These are phyloP conservation scores for Didymella lethalis DNA, from an alignment of 2,329 filamentous ascomycete genomes.

Conservation along the genomic window DNA sequence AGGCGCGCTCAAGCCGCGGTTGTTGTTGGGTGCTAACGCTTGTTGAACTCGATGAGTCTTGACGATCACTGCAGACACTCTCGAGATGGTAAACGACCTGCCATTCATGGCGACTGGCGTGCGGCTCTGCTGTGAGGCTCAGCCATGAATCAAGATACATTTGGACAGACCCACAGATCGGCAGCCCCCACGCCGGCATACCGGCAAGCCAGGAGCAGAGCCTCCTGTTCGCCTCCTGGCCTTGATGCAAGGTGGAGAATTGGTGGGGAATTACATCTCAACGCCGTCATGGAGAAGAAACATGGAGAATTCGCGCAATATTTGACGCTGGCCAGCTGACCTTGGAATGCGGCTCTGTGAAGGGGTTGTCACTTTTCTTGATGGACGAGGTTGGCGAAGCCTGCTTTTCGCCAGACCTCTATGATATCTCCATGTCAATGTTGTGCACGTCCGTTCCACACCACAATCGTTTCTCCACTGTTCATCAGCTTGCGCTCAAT, in stretches of 20 bases:
- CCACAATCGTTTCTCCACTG: conserved; percentile 8
- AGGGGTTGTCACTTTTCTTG: background rate
- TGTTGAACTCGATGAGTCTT: conserved; percentile 13
- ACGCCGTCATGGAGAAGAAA: conserved; percentile 20
- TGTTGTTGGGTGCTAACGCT: conserved; percentile 1
- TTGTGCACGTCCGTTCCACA: conserved; percentile 10
- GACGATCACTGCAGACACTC: conserved; percentile 2
- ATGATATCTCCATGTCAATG: background rate
- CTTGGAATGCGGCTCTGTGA: conserved; percentile 3
- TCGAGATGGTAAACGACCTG: conserved; percentile 1
- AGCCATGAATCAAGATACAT: conserved; percentile 8
- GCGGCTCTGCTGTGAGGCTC: conserved; percentile 6
- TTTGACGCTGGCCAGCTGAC: conserved; percentile 1
- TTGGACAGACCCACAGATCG: conserved; percentile 19
- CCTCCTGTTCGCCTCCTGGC: conserved; percentile 17
- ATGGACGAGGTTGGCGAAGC: background rate
- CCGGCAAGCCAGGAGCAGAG: conserved; percentile 22
- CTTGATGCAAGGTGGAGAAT: conserved; percentile 14
- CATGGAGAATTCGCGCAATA: conserved; percentile 9
- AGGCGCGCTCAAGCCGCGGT: background rate
- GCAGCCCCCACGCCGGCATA: conserved; percentile 17
- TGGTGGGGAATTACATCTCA: conserved; percentile 22
- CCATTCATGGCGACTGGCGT: background rate
- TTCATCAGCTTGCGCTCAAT: conserved; percentile 1
- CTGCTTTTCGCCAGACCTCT: background rate